Conservation (phyloP, 352 stramenopile genomes). For the Pythium insidiosum region DNA sequence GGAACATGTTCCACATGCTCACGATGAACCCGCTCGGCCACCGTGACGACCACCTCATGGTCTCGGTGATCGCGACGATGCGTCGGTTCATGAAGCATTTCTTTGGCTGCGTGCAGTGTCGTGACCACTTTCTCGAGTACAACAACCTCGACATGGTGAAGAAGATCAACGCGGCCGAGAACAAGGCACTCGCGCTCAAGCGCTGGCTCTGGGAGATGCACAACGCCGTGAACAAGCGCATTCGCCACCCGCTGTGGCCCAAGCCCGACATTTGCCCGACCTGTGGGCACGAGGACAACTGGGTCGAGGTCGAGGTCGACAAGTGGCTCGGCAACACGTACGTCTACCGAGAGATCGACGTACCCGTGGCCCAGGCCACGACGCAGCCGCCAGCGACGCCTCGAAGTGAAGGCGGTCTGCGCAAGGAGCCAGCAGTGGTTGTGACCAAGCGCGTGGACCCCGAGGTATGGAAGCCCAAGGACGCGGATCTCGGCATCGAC, state of each 20-base stretch:
- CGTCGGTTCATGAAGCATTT: slow-evolving; percentile 85
- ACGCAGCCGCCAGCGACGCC: slow-evolving; percentile 2
- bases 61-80: slow-evolving; percentile 65
- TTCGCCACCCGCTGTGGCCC: slow-evolving; percentile 68
- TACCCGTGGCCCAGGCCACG: slow-evolving; percentile 28
- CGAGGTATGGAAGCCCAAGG: slow-evolving; percentile 50
- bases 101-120: slow-evolving; percentile 73
- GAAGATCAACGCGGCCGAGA: slow-evolving; percentile 44
- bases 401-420: slow-evolving; percentile 4
- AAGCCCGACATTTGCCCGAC: slow-evolving; percentile 67
- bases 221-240: slow-evolving; percentile 77
- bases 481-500: slow-evolving; percentile 55
- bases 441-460: no score
- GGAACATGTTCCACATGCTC: slow-evolving; percentile 86
- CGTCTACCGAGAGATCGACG: slow-evolving; percentile 43
- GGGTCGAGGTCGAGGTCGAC: slow-evolving; percentile 64
- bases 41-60: slow-evolving; percentile 45
- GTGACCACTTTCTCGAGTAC: slow-evolving; percentile 70
- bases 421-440: no score
- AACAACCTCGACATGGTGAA: slow-evolving; percentile 69
- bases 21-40: slow-evolving; percentile 55
- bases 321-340: slow-evolving; percentile 67
- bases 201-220: slow-evolving; percentile 82
- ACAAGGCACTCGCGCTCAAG: slow-evolving; percentile 60
- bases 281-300: slow-evolving; percentile 48